Base-by-base conservation (phyloP, 2,329 filamentous ascomycete species). In the Camillea tinctor region DNA sequence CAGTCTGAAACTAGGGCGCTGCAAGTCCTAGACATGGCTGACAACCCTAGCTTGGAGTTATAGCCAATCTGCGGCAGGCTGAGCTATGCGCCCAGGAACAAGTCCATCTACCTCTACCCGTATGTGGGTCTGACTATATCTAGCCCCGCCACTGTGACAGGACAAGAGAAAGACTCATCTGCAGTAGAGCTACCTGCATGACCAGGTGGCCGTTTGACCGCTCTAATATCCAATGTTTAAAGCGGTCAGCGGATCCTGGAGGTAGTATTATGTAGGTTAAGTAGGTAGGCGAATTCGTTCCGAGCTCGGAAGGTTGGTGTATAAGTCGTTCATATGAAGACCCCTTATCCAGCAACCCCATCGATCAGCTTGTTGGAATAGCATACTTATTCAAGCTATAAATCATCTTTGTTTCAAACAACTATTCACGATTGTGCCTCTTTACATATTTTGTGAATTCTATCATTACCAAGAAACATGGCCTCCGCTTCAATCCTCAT, bases 401-500 rank as follows among this genome's bases (percentile, higher is more conserved):
- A 17, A 2, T 1, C 17, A 11, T 17, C 36, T 44, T 44, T 44
- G 11, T 13, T 44, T n/a, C 11, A 44, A 63, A 30, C 26, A 30
- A 7, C 13, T 30, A 30, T 30, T 30, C 26, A 9, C 26, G 7
- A 9, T 30, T 30, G 3, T 30, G 26, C 26, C 26, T 30, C 26
- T 30, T 30, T 30, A 2, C 26, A 30, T 30, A 30, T 7, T 30
- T 30, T 30, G 26, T 30, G 26, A 30, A 30, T 2, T 30, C 7
- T n/a, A 30, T 30, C 26, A 30, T 9, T 30, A 30, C 13, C 26
- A 3, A 7, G n/a, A n/a, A 30, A 19, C n/a, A 75, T 75, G 73
- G 72, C 73, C 59, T 63, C 74, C 59, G 70, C 72, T 59, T 68
- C 69, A 22, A 72, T 75, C 63, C 71, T 74, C 58, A 71, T 73